phyloP scores from a whole-genome alignment of 1,284 basidiomycete genomes.

The Leucoagaricus sp. region DNA sequence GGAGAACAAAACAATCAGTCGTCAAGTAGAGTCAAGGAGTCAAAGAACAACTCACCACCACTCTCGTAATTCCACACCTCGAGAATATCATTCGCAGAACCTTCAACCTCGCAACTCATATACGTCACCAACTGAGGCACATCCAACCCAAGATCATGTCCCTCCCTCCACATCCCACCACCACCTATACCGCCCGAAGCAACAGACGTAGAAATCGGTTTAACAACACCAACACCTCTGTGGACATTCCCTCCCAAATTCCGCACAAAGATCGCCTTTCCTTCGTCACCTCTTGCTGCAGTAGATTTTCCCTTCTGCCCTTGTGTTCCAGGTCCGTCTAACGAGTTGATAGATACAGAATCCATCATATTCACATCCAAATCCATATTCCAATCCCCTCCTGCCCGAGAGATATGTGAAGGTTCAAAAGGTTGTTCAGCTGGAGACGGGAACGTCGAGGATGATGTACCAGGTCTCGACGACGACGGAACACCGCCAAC shows the following conservation, averaged over 20 bases:
- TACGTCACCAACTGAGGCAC: slow-evolving; percentile 60
- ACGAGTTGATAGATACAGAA: slow-evolving; percentile 49
- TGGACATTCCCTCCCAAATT: slow-evolving; percentile 75
- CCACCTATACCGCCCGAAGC: slow-evolving; percentile 13
- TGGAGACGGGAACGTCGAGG: slow-evolving; percentile 37
- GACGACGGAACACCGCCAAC: slow-evolving; percentile 1
- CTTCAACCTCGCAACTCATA: slow-evolving; percentile 59
- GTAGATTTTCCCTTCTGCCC: slow-evolving; percentile 51
- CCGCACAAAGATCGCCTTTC: slow-evolving; percentile 43
- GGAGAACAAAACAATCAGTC: slow-evolving; percentile 14
- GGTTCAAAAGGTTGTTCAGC: slow-evolving; percentile 44
- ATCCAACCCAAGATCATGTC: slow-evolving; percentile 16
- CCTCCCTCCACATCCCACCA: slow-evolving; percentile 18
- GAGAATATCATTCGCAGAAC: slow-evolving; percentile 59
- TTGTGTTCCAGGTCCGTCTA: slow-evolving; percentile 39
- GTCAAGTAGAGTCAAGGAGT: not conserved
- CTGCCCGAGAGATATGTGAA: slow-evolving; percentile 25
- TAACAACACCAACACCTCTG: slow-evolving; percentile 48
- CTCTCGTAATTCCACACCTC: slow-evolving; percentile 81
- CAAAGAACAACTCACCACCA: slow-evolving; percentile 40
- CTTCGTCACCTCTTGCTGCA: slow-evolving; percentile 43
- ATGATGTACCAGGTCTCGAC: slow-evolving; percentile 15
- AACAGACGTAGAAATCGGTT: slow-evolving; percentile 49
- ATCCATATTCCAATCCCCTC: slow-evolving; percentile 31
- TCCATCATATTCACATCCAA: slow-evolving; percentile 45